Evolutionary conservation across 2,329 filamentous ascomycete genomes (phyloP), one percentile per base, ranked within the genome.

Genomic region (Xylaria sp.): DNA sequence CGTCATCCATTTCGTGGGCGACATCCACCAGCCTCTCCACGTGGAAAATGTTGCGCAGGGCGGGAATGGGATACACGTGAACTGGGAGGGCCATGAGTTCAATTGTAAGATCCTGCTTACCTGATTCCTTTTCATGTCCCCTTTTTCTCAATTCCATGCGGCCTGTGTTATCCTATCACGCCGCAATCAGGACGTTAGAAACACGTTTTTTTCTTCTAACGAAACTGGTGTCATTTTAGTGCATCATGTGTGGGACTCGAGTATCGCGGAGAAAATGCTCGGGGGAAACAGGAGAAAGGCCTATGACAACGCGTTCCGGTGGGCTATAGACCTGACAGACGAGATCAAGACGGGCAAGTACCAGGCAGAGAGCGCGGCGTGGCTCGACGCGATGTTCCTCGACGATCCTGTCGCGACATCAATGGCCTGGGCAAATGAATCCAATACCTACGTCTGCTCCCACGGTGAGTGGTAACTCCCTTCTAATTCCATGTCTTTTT

Each of bases 161-260:
- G n/a, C n/a, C n/a, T n/a, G n/a, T n/a, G n/a, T n/a, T n/a, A n/a
- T n/a, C 35, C 11, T 23, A 23, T 19, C 45, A 31, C 46, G n/a
- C 38, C 38, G 12, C 14, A 6, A n/a, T 12, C 17, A 43, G 8
- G 15, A 38, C 9, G 12, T 25, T 21, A 52, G 23, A 49, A 35
- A 64, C 19, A 28, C n/a, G 31, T 56, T 31, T 31, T 7, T n/a
- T 56, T 31, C 23, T 7, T n/a, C 63, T 67, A 35, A 63, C 49
- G 11, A 25, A 2, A 33, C 28, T 2, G n/a, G n/a, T 46, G 17
- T 43, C 14, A 21, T 51, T 17, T n/a, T 38, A 69, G 67, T 92
- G 43, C 90, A 92, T 71, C 83, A 89, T 61, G 85, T 92, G 15
- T 92, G 90, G 90, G 90, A 92, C 72, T 86, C 84, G 56, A 85